Conservation (phyloP, 2,329 filamentous ascomycete genomes). For the Cercospora berteroae region DNA sequence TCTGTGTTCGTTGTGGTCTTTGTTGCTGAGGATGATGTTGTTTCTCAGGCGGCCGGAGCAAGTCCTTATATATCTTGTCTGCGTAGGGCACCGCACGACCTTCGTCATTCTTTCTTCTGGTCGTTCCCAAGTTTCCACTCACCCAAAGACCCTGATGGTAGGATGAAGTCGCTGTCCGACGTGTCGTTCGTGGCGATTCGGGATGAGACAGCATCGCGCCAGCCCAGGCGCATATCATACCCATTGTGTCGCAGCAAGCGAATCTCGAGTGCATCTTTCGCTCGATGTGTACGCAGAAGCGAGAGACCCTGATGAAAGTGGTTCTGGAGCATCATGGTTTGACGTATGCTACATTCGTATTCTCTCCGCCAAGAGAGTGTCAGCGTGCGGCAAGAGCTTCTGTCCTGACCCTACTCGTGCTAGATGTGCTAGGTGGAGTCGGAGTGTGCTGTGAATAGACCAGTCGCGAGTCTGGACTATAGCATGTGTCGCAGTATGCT, state of each 20-base stretch:
- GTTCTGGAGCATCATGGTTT: not conserved
- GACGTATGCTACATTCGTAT: not conserved
- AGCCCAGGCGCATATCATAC: not conserved
- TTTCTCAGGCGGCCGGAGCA: not conserved
- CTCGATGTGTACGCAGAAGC: not conserved
- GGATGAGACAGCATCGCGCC: not conserved
- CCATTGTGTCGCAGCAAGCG: not conserved
- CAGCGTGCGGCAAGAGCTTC: not conserved
- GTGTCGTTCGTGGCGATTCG: not conserved
- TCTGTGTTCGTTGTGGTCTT: not conserved
- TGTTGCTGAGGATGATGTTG: not conserved
- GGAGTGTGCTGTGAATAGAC: not conserved
- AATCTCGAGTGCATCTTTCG: not conserved
- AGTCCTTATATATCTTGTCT: not conserved
- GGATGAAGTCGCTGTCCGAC: not conserved
- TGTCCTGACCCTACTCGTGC: not conserved
- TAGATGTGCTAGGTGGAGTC: not conserved
- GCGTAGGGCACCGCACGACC: not conserved
- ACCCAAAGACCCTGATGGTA: not conserved
- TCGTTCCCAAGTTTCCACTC: not conserved
- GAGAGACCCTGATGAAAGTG: not conserved
- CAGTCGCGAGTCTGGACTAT: not conserved
- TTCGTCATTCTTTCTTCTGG: not conserved
- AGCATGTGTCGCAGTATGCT: not conserved
- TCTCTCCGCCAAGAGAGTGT: not conserved